phyloP scores from a whole-genome alignment of 352 stramenopile genomes.

The Phytophthora pini region DNA sequence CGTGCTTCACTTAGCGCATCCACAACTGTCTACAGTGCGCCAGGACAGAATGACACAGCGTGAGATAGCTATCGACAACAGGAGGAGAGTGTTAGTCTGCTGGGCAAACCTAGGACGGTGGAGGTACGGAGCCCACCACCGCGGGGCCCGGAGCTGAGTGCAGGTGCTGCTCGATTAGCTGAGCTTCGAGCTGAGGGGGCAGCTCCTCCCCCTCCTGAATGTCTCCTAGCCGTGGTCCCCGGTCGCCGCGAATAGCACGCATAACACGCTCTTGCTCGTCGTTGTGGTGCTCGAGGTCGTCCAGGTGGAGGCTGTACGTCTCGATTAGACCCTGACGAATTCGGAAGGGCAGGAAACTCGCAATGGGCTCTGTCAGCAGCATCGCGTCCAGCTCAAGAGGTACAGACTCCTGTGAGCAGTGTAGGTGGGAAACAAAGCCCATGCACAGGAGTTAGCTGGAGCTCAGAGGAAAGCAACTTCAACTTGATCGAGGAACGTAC shows the following conservation, averaged over 20 bases:
- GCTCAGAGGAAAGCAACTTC: not conserved
- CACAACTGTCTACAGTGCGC: conserved; percentile 27
- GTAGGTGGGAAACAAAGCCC: conserved; percentile 1
- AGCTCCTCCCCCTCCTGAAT: conserved; percentile 42
- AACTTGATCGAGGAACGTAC: conserved; percentile 36
- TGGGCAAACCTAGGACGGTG: conserved; percentile 15
- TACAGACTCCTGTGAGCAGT: conserved; percentile 71
- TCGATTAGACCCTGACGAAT: conserved; percentile 90
- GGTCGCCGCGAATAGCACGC: conserved; percentile 77
- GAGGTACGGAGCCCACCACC: conserved; percentile 28
- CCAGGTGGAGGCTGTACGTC: conserved; percentile 88
- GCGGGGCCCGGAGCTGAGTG: conserved; percentile 29
- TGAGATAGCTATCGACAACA: no score
- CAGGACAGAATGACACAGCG: conserved; percentile 3
- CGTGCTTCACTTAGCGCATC: conserved; percentile 23
- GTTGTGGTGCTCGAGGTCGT: conserved; percentile 86
- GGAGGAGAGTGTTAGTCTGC: not conserved
- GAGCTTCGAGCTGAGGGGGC: conserved; percentile 39
- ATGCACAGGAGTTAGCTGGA: conserved; percentile 14
- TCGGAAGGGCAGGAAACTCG: conserved; percentile 80
- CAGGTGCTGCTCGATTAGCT: conserved; percentile 45
- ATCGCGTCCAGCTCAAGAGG: conserved; percentile 86
- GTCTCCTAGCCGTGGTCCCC: conserved; percentile 34
- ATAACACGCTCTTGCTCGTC: conserved; percentile 86
- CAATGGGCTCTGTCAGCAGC: conserved; percentile 84